A percentile compares a stretch with the other conserved stretches of the same genome.
phyloP scores from a whole-genome alignment of 2,329 filamentous ascomycete genomes.

The Pleomassaria siparia region DNA sequence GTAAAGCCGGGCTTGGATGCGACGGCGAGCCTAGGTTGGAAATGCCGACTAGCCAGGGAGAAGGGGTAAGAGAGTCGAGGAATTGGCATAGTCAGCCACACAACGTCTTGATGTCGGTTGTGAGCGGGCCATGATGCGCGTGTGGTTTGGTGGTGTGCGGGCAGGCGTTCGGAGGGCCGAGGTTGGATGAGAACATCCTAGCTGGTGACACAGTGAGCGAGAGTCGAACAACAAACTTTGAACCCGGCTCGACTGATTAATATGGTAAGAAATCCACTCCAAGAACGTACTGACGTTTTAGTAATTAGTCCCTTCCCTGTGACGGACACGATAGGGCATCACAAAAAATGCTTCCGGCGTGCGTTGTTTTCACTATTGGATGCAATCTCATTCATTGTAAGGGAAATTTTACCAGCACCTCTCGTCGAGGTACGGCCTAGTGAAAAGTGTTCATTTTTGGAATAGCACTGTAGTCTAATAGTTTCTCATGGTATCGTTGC shows the following conservation, averaged over 20 bases:
- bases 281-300: too few species aligned
- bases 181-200: conserved; percentile 20
- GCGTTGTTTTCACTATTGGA: too few species aligned
- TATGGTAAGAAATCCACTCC: too few species aligned
- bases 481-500: conserved; percentile 30
- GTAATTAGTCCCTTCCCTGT: too few species aligned
- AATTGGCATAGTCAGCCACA: conserved; percentile 28
- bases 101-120: conserved; percentile 10
- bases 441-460: too few species aligned
- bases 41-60: conserved; percentile 12
- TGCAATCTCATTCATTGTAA: too few species aligned
- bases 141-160: conserved; percentile 24
- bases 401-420: too few species aligned
- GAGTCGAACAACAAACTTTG: background rate
- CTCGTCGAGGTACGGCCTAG: too few species aligned
- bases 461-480: too few species aligned
- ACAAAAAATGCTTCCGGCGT: too few species aligned
- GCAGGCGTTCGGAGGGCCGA: conserved; percentile 30
- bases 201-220: background rate
- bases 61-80: conserved; percentile 11
- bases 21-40: background rate
- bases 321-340: too few species aligned
- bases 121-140: conserved; percentile 23
- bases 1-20: background rate
- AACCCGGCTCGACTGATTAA: too few species aligned